Evolutionary conservation across 1,284 basidiomycete species (phyloP), one percentile per base, ranked within the genome.

Genomic region (Phenoliferia sp.): DNA sequence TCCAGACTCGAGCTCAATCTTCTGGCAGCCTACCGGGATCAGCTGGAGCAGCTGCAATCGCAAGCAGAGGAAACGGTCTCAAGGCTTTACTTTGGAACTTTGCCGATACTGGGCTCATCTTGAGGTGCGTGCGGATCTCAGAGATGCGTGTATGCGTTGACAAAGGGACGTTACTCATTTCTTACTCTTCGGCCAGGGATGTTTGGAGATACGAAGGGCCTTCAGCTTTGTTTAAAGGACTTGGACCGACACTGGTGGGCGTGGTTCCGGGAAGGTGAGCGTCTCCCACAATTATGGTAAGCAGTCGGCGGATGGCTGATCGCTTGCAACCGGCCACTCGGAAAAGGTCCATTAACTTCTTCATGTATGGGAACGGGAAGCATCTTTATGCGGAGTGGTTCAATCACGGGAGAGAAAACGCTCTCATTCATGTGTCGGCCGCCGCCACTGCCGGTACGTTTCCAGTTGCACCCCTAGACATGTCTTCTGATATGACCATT

Each of bases 321-420:
- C n/a, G n/a, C n/a, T n/a, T n/a, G n/a, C n/a, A n/a, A n/a, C n/a
- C n/a, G n/a, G n/a, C n/a, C n/a, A n/a, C n/a, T n/a, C n/a, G n/a
- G n/a, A n/a, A n/a, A n/a, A 82, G 83, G 59, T 82, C 93, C 7
- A 98, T 99, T 83, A 94, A 97, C 80, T 99, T 99, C 80, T 99
- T 90, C 83, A 90, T 92, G 19, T 99, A 99, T 76, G 96, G 95
- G 28, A 99, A 96, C 76, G 93, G 94, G 60, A 99, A 99, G 80
- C 88, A 88, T 55, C 80, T 95, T 69, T 89, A 96, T 61, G 92
- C 94, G 16, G 84, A 90, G 61, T 78, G 83, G 26, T 92, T 97
- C 80, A 92, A 94, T 77, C 26, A 67, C 31, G 90, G 94, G 1
- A 80, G 86, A 68, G 93, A 97, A 79, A 93, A 91, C 77, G 84